Percentiles rank a stretch among this genome's conserved stretches.
phyloP scores from a whole-genome alignment of 2,329 filamentous ascomycete species.

The Diaporthe longicolla region DNA sequence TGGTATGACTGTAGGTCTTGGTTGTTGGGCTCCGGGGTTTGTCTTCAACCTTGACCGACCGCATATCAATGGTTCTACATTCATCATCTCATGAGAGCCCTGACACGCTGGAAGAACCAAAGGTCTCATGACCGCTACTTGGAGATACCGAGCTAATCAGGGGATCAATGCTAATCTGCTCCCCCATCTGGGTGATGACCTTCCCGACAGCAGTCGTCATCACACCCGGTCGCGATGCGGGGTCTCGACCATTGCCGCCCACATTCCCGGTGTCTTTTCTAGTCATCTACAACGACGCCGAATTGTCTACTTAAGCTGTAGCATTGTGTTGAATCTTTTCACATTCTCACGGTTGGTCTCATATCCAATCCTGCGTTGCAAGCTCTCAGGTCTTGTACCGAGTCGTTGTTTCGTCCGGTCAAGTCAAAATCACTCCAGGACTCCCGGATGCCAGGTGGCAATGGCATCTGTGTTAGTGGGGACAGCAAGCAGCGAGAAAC shows the following conservation, averaged over 20 bases:
- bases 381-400: no score
- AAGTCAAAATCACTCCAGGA: not conserved
- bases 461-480: not conserved
- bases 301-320: no score
- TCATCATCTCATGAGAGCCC: no score
- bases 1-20: no score
- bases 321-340: not conserved
- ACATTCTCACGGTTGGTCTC: not conserved
- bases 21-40: no score
- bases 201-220: slow-evolving; percentile 15
- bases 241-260: slow-evolving; percentile 14
- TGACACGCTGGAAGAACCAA: no score
- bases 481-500: not conserved
- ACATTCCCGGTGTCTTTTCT: no score
- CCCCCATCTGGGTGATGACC: not conserved
- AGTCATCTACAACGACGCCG: not conserved
- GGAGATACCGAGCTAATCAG: not conserved
- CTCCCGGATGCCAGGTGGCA: not conserved
- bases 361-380: not conserved
- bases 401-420: not conserved
- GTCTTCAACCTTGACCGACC: no score
- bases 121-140: no score
- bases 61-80: no score
- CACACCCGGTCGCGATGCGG: slow-evolving; percentile 20
- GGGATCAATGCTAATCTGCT: not conserved